Base-by-base conservation (phyloP, 352 stramenopile genomes). In the Phytophthora idaei region DNA sequence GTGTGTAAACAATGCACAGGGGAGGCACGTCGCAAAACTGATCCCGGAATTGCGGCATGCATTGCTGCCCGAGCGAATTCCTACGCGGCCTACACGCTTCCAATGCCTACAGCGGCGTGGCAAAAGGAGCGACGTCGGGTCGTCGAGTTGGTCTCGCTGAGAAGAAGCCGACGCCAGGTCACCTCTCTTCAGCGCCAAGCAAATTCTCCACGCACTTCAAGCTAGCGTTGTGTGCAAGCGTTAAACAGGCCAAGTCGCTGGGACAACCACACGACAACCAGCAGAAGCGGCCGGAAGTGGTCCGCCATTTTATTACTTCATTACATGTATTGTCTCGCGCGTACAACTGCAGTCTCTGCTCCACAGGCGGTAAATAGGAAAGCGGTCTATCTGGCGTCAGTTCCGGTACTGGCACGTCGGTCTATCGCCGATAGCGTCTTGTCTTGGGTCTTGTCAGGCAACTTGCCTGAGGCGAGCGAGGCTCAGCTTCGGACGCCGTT, bases 351-450 rank as follows among this genome's bases (percentile, higher is more conserved):
- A 28, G 49, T 56, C 61, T 62, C 41, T 57, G 53, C 47, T 60
- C 47, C 60, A 42, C 59, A 69, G 47, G 36, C 54, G 65, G 65
- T 69, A 57, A 64, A 36, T 58, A 10, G 61, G 66, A 73, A 60
- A 69, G 51, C 14, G 27, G 41, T 53, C 21, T 39, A 51, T 28
- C 49, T 71, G 56, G 57, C 59, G 60, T 71, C 64, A 71, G 57
- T 21, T 21, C 21, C 21, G 21, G 21, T 37, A 64, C 34, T 72
- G 65, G 61, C 66, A 42, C 49, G 63, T 57, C 37, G 36, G 57
- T 60, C 57, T 55, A 65, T 69, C 46, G 48, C 41, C 28, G 41
- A 54, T 44, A 36, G 28, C 41, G 58, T n/a, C 45, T 58, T 61
- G 25, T 39, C 17, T 36, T 34, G 47, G 37, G 46, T 25, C 46